phyloP scores from a whole-genome alignment of 352 stramenopile species.

The Phytopythium chamaehyphon region DNA sequence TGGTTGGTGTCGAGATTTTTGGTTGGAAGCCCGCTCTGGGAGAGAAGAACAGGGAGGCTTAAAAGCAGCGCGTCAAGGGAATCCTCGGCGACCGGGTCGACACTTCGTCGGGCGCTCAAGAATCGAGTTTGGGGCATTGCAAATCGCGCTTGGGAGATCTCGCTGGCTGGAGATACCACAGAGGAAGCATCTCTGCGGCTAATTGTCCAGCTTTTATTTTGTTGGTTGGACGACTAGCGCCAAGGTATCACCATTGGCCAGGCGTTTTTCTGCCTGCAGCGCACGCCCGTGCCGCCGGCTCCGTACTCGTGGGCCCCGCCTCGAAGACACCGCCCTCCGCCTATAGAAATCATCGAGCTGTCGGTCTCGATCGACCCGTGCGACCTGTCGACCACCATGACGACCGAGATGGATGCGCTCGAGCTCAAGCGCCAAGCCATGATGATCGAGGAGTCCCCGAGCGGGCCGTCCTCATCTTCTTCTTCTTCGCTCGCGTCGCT shows the following conservation, averaged over 20 bases:
- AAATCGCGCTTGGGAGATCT: no score
- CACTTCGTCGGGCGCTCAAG: no score
- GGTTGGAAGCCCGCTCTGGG: no score
- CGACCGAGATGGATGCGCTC: conserved; percentile 17
- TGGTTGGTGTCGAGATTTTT: no score
- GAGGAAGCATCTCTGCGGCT: no score
- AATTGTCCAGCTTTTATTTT: conserved; percentile 2
- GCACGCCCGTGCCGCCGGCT: conserved; percentile 23
- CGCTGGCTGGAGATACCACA: no score
- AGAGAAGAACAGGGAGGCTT: no score
- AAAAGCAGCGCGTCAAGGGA: no score
- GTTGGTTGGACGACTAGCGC: conserved; percentile 19
- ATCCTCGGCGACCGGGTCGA: no score
- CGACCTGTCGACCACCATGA: conserved; percentile 24
- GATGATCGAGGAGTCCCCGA: conserved; percentile 7
- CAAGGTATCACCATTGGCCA: conserved; percentile 44
- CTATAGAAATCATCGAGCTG: conserved; percentile 8
- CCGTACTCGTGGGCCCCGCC: conserved; percentile 12
- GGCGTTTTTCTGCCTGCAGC: conserved; percentile 50
- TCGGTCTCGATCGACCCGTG: conserved; percentile 12
- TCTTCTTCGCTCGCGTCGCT: conserved; percentile 8
- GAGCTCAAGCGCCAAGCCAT: conserved; percentile 4
- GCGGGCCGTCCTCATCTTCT: neutral
- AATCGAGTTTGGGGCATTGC: no score
- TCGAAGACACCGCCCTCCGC: neutral